Evolutionary conservation across 148 eudicot genomes (phyloP).

Genomic region (Camellia granthamiana): DNA sequence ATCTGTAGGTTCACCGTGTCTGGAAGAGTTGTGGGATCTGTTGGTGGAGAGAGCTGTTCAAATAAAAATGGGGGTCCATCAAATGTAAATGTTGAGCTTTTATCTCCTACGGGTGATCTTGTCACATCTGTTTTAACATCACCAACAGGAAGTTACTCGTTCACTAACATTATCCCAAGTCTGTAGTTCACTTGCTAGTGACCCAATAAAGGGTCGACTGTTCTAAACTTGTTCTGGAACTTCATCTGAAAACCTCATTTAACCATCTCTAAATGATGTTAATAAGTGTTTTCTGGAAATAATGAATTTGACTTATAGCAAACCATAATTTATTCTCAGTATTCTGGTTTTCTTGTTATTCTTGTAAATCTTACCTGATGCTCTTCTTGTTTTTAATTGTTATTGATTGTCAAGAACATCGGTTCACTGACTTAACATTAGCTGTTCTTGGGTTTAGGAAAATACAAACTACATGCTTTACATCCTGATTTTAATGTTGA

Average conservation of each 20-base stretch:
- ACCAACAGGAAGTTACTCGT: slow-evolving; percentile 63
- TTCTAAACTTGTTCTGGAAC: neutral
- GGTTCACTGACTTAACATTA: neutral
- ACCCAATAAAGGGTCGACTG: neutral
- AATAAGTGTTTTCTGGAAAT: neutral
- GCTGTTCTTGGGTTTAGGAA: slow-evolving; percentile 52
- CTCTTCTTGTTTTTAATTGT: neutral
- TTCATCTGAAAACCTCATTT: slow-evolving; percentile 6
- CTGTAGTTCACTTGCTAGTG: slow-evolving; percentile 14
- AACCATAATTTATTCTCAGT: neutral
- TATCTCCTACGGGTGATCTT: slow-evolving; percentile 55
- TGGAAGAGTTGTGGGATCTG: slow-evolving; percentile 85
- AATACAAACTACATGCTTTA: slow-evolving; percentile 71
- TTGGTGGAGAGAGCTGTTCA: slow-evolving; percentile 79
- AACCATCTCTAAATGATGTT: neutral
- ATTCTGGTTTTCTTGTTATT: neutral
- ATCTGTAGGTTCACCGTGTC: slow-evolving; percentile 73
- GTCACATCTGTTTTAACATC: slow-evolving; percentile 72
- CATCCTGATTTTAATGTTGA: slow-evolving; percentile 69
- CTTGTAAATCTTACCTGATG: neutral
- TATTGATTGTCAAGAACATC: neutral
- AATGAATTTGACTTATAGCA: neutral
- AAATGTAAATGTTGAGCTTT: slow-evolving; percentile 76
- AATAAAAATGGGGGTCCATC: slow-evolving; percentile 82
- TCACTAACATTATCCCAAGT: slow-evolving; percentile 83